Conservation (phyloP, 2,329 filamentous ascomycete genomes). For the Fusarium pseudonygamai region DNA sequence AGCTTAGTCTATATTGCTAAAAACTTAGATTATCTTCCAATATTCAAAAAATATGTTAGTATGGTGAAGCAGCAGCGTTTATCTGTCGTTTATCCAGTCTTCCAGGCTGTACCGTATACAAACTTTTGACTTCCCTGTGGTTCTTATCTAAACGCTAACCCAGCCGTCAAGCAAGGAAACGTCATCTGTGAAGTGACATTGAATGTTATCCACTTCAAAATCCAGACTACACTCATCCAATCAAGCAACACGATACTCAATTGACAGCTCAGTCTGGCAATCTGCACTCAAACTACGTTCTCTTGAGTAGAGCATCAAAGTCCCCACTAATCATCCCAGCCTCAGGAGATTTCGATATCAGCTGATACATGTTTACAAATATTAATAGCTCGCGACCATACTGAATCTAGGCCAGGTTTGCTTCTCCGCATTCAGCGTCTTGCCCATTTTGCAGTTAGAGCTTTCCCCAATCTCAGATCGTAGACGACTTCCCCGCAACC, state of each 20-base stretch:
- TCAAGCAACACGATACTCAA: background rate
- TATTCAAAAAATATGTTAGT: fast-evolving
- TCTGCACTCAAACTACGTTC: background rate
- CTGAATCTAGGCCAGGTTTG: background rate
- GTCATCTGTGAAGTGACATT: fast-evolving
- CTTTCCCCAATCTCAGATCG: background rate
- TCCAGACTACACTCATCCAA: background rate
- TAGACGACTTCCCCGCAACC: background rate
- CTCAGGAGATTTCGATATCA: background rate
- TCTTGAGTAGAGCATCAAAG: background rate
- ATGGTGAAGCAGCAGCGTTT: no score
- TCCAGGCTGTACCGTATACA: background rate
- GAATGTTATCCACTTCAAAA: background rate
- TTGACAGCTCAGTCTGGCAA: background rate
- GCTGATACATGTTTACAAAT: background rate
- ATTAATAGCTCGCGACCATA: background rate
- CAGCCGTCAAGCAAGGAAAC: background rate
- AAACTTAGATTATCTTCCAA: fast-evolving
- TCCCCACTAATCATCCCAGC: background rate
- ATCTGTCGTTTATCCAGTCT: background rate
- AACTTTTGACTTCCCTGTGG: fast-evolving
- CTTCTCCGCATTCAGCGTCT: background rate
- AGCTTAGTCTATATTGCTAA: no score
- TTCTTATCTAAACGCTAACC: background rate
- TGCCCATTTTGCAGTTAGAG: background rate